A percentile compares a stretch with the other conserved stretches of the same genome.
These are phyloP conservation scores for Cnidoscolus chayamansa DNA, from an alignment of 441 rosid genomes.

Conservation along the genomic window DNA sequence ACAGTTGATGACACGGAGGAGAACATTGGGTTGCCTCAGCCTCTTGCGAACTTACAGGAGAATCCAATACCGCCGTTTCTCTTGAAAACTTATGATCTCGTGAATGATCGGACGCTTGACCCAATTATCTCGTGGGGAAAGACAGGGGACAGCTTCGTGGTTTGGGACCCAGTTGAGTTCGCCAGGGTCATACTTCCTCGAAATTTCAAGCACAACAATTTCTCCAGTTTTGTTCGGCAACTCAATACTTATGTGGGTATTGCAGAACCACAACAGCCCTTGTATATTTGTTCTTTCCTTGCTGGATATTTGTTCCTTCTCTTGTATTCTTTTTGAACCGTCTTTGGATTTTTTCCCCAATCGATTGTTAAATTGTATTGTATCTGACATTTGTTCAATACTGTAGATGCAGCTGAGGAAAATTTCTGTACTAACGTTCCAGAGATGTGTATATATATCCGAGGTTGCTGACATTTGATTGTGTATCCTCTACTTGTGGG, in stretches of 20 bases:
- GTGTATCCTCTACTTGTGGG: too few species aligned
- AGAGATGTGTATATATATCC: too few species aligned
- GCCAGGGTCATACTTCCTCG: constrained; percentile 78
- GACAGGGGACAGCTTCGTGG: constrained; percentile 72
- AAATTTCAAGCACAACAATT: constrained; percentile 90
- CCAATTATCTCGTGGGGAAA: constrained; percentile 79
- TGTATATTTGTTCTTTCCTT: constrained; percentile 20
- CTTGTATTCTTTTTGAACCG: background rate
- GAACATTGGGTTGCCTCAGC: constrained; percentile 38
- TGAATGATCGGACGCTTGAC: constrained; percentile 61
- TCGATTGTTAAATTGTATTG: constrained; percentile 8
- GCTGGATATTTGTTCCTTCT: background rate
- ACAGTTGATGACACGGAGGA: background rate
- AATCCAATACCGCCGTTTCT: constrained; percentile 75
- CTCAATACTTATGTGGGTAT: constrained; percentile 95
- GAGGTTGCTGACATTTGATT: too few species aligned
- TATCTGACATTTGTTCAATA: constrained; percentile 11
- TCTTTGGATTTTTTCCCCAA: background rate
- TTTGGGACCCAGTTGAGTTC: constrained; percentile 89
- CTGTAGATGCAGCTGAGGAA: constrained; percentile 23
- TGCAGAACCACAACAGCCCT: constrained; percentile 31
- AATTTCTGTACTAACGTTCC: background rate
- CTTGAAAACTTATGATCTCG: constrained; percentile 76
- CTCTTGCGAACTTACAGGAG: constrained; percentile 57
- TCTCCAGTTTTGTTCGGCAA: constrained; percentile 96